These are phyloP conservation scores for Starmerella etchellsii DNA, from an alignment of 805 yeast genomes.

Conservation along the genomic window DNA sequence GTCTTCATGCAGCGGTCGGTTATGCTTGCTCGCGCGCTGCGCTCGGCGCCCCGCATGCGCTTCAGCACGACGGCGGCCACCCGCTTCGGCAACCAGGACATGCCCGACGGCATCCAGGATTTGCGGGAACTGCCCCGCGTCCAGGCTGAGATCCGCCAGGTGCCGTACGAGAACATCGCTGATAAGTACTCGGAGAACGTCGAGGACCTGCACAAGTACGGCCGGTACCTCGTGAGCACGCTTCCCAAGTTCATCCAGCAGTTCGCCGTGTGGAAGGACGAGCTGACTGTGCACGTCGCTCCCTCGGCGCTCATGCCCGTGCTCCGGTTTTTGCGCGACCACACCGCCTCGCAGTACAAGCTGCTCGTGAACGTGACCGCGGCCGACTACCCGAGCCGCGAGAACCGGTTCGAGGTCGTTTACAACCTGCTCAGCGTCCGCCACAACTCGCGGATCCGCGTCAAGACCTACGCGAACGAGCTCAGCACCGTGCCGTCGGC, in stretches of 20 bases:
- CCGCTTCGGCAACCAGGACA: conserved; percentile 13
- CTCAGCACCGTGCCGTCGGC: conserved; percentile 69
- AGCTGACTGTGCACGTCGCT: conserved; percentile 59
- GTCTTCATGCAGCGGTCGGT: conserved; percentile 11
- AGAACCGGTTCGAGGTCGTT: conserved; percentile 76
- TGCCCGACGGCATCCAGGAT: conserved; percentile 27
- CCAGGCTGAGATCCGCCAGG: conserved; percentile 25
- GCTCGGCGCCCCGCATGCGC: conserved; percentile 1
- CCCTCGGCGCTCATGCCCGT: conserved; percentile 68
- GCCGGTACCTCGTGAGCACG: conserved; percentile 61
- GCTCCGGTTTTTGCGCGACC: conserved; percentile 56
- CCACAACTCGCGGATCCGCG: conserved; percentile 75
- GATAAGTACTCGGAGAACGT: conserved; percentile 54
- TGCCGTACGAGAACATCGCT: conserved; percentile 44
- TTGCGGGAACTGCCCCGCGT: conserved; percentile 25
- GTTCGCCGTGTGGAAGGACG: conserved; percentile 85
- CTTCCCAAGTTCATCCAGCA: conserved; percentile 74
- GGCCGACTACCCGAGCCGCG: conserved; percentile 73
- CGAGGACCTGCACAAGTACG: conserved; percentile 70
- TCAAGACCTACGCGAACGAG: conserved; percentile 79
- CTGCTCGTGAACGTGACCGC: conserved; percentile 71
- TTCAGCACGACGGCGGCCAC: conserved; percentile 4
- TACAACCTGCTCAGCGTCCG: conserved; percentile 70
- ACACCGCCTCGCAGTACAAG: conserved; percentile 70
- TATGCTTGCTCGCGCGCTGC: conserved; percentile 6